Percentiles rank a stretch among this genome's conserved stretches.
Conservation (phyloP, 1,139 yeast genomes). For the Taphrina communis region DNA sequence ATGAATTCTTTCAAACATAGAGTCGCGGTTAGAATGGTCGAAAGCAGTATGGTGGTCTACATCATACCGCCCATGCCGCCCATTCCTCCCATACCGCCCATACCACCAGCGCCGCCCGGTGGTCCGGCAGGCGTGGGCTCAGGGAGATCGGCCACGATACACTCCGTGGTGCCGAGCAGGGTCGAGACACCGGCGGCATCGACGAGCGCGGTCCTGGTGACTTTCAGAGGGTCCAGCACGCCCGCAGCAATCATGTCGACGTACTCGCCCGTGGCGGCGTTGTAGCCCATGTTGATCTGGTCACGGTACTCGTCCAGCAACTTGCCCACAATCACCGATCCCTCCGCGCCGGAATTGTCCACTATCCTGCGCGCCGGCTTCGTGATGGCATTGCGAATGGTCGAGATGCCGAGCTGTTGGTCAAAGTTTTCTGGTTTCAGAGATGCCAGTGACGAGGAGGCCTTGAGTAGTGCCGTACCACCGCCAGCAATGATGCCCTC, state of each 20-base stretch:
- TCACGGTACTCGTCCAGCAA: slow-evolving; percentile 78
- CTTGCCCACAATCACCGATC: slow-evolving; percentile 96
- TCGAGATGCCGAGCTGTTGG: slow-evolving; percentile 96
- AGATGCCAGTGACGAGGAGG: slow-evolving; percentile 77
- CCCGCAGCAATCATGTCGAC: slow-evolving; percentile 97
- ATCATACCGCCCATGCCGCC: slow-evolving; percentile 45
- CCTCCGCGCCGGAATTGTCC: slow-evolving; percentile 99
- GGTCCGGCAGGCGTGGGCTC: slow-evolving; percentile 73
- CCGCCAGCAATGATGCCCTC: slow-evolving; percentile 99
- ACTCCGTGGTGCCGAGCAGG: slow-evolving; percentile 95
- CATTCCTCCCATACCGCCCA: slow-evolving; percentile 56
- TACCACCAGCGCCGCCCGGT: slow-evolving; percentile 68
- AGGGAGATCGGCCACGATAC: slow-evolving; percentile 97
- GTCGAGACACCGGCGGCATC: slow-evolving; percentile 99
- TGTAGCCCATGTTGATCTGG: slow-evolving; percentile 90
- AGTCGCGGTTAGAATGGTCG: no score
- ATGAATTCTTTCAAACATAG: no score
- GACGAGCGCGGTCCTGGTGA: slow-evolving; percentile 93
- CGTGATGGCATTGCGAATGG: slow-evolving; percentile 92
- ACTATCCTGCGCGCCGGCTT: slow-evolving; percentile 97
- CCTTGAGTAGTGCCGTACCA: slow-evolving; percentile 98
- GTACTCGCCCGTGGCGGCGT: slow-evolving; percentile 90
- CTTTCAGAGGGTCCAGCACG: slow-evolving; percentile 99
- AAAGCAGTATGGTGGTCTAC: background rate
- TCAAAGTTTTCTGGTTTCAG: slow-evolving; percentile 91